Conservation (phyloP, 371 early-diverging fungal genomes). For the Mucor sp. region DNA sequence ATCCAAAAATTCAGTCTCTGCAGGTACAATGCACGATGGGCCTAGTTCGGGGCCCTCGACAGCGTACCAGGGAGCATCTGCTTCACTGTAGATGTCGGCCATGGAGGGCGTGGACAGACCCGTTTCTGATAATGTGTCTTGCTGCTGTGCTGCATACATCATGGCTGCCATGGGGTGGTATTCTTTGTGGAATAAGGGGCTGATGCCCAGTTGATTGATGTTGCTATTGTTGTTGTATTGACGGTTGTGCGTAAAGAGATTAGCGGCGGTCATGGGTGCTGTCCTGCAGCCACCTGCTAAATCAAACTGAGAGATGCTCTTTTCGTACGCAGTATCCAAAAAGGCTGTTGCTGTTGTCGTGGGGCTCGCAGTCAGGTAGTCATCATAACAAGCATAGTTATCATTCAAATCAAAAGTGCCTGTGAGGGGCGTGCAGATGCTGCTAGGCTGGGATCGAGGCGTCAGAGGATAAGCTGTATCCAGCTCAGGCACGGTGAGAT, state of each 20-base stretch:
- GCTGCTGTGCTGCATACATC: conserved; percentile 5
- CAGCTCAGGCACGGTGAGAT: conserved; percentile 13
- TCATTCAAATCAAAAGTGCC: conserved; percentile 9
- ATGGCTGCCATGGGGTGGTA: conserved; percentile 8
- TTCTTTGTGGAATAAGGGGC: background rate
- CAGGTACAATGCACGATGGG: background rate
- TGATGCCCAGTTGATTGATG: conserved; percentile 11
- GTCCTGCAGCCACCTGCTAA: conserved; percentile 7
- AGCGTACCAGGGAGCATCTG: conserved; percentile 47
- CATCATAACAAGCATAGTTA: conserved; percentile 7
- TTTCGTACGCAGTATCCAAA: background rate
- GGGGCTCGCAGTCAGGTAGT: conserved; percentile 24
- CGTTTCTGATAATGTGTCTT: conserved; percentile 17
- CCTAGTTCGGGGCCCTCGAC: conserved; percentile 24
- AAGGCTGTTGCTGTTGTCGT: conserved; percentile 8
- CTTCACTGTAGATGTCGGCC: conserved; percentile 22
- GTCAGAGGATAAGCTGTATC: conserved; percentile 9
- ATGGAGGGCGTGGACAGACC: conserved; percentile 16
- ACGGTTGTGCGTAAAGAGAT: conserved; percentile 22
- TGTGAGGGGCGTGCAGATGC: conserved; percentile 5
- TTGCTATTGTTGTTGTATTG: conserved; percentile 1
- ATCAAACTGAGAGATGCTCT: background rate
- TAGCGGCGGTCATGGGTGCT: conserved; percentile 25
- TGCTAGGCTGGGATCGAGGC: conserved; percentile 5
- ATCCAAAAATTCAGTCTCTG: background rate